Conservation (phyloP, 2,329 filamentous ascomycete species). For the Ceratocystis albifundus region DNA sequence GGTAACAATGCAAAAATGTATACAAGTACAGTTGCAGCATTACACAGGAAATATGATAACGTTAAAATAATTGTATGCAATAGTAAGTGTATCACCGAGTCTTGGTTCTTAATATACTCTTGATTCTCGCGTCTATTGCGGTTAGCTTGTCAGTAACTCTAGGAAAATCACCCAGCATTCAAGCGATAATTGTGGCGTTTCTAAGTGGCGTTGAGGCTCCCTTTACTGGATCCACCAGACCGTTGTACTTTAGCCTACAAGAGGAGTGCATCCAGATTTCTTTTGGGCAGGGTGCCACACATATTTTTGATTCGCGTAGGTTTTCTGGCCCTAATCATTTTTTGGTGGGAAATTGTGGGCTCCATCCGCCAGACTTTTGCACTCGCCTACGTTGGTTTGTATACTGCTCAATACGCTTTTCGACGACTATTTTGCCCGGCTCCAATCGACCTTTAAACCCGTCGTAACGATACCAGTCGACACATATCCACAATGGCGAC, state of each 20-base stretch:
- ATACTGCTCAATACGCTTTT: conserved; percentile 19
- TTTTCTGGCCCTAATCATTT: conserved; percentile 23
- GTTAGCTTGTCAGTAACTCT: too few species aligned
- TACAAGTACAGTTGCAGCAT: too few species aligned
- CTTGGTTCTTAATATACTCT: too few species aligned
- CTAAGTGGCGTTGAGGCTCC: background rate
- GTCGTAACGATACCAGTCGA: conserved; percentile 24
- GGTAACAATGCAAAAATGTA: too few species aligned
- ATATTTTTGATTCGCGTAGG: conserved; percentile 13
- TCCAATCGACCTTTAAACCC: conserved; percentile 21
- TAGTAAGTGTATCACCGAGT: too few species aligned
- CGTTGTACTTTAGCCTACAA: background rate
- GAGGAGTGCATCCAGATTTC: background rate
- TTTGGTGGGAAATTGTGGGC: conserved; percentile 23
- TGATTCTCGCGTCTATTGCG: too few species aligned
- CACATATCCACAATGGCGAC: conserved; percentile 62
- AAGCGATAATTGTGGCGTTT: background rate
- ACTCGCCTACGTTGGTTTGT: conserved; percentile 20
- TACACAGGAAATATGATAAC: too few species aligned
- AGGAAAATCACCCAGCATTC: background rate
- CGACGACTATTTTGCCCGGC: conserved; percentile 22
- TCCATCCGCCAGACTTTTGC: conserved; percentile 23
- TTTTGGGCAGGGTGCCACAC: conserved; percentile 19
- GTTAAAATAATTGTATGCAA: too few species aligned
- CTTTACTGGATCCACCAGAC: background rate